Evolutionary conservation across 257 asterid genomes (phyloP), one percentile per base, ranked within the genome.

Genomic region (Fraxinus cuspidata): DNA sequence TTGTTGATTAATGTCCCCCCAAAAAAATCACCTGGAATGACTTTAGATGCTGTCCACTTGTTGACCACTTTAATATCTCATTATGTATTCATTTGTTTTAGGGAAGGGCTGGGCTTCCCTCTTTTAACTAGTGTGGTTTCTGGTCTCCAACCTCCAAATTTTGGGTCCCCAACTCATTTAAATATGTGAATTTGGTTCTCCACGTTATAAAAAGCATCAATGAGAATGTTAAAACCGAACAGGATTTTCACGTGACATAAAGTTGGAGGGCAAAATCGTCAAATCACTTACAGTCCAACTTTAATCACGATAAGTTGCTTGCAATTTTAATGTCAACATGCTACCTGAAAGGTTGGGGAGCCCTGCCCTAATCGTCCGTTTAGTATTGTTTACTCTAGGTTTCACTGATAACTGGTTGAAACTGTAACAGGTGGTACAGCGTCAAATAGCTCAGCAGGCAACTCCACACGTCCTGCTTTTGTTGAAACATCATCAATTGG

Each of bases 401-500:
- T 38, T 53, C 5, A 11, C 38, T 32, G 12, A 71, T 71, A 71
- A 75, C 21, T 82, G 79, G 35, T 77, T 40, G 72, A 51, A 66
- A 38, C 35, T 70, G 75, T 71, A 67, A 32, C 71, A 70, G 81
- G 76, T 78, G 81, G 82, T 73, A 19, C 86, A 65, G 76, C 49
- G 60, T 77, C 82, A 67, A 81, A 77, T 28, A 47, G 51, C 66
- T 77, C 79, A 19, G 81, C 82, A 16, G 58, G 77, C 58, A 74
- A 47, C 71, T 35, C 74, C 72, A 73, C 74, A 47, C 84, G 49
- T 75, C 73, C 81, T 67, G 25, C 68, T 71, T 79, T 85, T 74
- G 60, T 73, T 58, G 82, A 76, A 83, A 60, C 76, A 82, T 73
- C 86, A 75, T 76, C 81, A 28, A 64, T 56, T 42, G 72, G 75